Conservation (phyloP, 2,329 filamentous ascomycete genomes). For the Camptophora hylomeconis region DNA sequence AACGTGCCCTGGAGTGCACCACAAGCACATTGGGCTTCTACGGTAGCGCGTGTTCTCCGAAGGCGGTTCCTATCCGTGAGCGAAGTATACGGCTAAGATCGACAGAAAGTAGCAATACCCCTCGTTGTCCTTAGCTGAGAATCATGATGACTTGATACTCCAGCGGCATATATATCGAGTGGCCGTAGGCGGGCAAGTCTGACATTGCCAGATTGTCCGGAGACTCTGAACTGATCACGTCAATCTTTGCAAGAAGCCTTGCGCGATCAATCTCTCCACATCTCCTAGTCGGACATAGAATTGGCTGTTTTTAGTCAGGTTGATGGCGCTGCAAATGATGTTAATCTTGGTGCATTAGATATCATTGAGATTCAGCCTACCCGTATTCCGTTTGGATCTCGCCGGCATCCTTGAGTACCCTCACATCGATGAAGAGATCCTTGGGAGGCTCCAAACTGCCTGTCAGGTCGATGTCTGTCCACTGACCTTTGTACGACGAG, state of each 20-base stretch:
- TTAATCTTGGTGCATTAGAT: conserved; percentile 1
- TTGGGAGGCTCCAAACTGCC: conserved; percentile 87
- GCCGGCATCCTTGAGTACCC: conserved; percentile 89
- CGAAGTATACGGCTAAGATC: too few species aligned
- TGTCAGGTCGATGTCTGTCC: conserved; percentile 94
- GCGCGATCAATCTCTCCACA: conserved; percentile 83
- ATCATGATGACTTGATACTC: too few species aligned
- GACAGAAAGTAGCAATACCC: too few species aligned
- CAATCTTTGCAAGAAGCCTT: conserved; percentile 87
- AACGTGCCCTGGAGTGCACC: too few species aligned
- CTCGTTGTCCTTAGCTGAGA: too few species aligned
- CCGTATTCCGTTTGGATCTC: conserved; percentile 99
- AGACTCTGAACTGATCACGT: too few species aligned
- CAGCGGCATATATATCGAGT: too few species aligned
- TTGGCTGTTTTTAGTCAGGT: conserved; percentile 93
- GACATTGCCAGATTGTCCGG: too few species aligned
- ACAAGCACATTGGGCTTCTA: too few species aligned
- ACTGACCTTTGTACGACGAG: conserved; percentile 94
- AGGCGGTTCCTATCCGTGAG: too few species aligned
- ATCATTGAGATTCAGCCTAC: conserved; percentile 37
- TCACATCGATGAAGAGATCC: conserved; percentile 92
- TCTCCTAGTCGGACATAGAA: conserved; percentile 94
- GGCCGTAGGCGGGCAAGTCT: too few species aligned
- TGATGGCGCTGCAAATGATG: conserved; percentile 57
- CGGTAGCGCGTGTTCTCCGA: too few species aligned